These are phyloP conservation scores for Cryomyces antarcticus DNA, from an alignment of 495 filamentous ascomycete genomes.

Conservation along the genomic window DNA sequence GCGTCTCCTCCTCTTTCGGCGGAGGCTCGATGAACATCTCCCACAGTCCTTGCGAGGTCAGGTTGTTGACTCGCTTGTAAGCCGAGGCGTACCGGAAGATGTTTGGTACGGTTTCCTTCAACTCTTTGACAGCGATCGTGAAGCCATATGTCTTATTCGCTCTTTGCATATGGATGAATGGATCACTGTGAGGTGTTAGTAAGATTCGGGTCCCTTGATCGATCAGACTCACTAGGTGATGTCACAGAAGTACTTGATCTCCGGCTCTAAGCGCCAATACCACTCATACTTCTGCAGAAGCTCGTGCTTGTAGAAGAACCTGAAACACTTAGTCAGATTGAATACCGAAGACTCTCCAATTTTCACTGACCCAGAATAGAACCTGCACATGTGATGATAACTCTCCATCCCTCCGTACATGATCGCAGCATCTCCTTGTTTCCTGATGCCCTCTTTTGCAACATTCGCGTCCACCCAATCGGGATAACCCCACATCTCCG, in stretches of 20 bases:
- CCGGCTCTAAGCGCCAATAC: constrained; percentile 99
- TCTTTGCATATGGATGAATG: constrained; percentile 81
- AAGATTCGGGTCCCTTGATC: background rate
- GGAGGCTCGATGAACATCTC: constrained; percentile 89
- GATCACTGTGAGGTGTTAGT: constrained; percentile 44
- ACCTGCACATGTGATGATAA: constrained; percentile 73
- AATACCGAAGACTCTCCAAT: background rate
- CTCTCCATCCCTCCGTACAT: constrained; percentile 99
- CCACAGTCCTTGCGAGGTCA: constrained; percentile 85
- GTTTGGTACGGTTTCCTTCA: constrained; percentile 94
- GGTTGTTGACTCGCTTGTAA: constrained; percentile 82
- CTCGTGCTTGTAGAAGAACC: constrained; percentile 95
- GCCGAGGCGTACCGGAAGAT: constrained; percentile 99
- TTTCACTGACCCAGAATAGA: constrained; percentile 73
- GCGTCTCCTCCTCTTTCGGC: constrained; percentile 28
- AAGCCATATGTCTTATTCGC: constrained; percentile 97
- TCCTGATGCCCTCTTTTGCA: constrained; percentile 82
- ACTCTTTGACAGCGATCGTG: constrained; percentile 96
- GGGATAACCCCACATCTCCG: constrained; percentile 85
- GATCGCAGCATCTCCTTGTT: constrained; percentile 93
- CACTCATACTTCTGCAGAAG: constrained; percentile 93
- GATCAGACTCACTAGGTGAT: constrained; percentile 77
- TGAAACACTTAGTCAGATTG: constrained; percentile 13
- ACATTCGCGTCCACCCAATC: constrained; percentile 90
- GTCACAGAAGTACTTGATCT: constrained; percentile 99